These are phyloP conservation scores for Iris macrosiphon DNA, from an alignment of 106 monocot genomes.

Conservation along the genomic window DNA sequence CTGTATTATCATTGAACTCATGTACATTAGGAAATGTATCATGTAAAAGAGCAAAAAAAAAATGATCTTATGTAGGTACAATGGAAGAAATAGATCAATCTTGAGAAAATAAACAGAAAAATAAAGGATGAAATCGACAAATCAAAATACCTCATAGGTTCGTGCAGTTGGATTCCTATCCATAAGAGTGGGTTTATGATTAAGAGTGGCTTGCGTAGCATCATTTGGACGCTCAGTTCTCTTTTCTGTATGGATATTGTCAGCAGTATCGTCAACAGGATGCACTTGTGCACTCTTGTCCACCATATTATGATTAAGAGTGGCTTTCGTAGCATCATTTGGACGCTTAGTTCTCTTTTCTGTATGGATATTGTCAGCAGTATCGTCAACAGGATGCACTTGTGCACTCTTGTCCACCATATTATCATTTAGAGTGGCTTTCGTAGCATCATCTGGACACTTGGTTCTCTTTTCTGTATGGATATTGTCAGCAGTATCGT, in stretches of 20 bases:
- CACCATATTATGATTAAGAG: not conserved
- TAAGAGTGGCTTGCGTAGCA: not conserved
- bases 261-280: conserved; percentile 3
- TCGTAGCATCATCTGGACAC: not conserved
- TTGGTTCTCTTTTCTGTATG: too few relatives aligned
- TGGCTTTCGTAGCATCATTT: not conserved
- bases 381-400: conserved; percentile 4
- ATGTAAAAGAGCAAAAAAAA: too few relatives aligned
- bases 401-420: not conserved
- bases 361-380: not conserved
- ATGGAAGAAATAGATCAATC: too few relatives aligned
- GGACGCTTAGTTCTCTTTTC: too few relatives aligned
- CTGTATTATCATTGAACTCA: too few relatives aligned
- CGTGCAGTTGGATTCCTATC: conserved; percentile 45
- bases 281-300: not conserved
- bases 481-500: not conserved
- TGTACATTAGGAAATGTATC: too few relatives aligned
- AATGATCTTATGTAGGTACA: too few relatives aligned
- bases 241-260: not conserved
- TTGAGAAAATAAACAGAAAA: too few relatives aligned
- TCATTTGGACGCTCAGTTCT: not conserved
- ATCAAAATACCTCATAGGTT: conserved; percentile 36
- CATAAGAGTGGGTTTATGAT: conserved; percentile 37
- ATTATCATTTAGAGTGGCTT: too few relatives aligned
- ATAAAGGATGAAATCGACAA: too few relatives aligned